Base-by-base conservation (phyloP, 495 filamentous ascomycete species). In the Aeminium ludgeri region DNA sequence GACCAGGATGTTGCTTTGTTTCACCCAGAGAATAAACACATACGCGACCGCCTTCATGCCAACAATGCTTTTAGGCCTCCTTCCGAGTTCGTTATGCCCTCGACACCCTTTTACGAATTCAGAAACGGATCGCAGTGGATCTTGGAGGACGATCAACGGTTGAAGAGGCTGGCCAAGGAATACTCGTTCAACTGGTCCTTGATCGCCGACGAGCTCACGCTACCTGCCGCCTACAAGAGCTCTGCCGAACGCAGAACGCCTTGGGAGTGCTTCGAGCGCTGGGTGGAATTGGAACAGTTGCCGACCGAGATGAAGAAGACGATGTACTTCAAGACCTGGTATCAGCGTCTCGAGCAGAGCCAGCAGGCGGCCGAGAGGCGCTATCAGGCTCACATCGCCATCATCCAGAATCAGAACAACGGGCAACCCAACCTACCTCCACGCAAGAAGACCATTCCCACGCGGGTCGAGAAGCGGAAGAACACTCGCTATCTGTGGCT, bases 231-330 rank as follows among this genome's bases (percentile, higher is more conserved):
- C 23, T 91, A 79, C 53, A 73, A 77, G 17, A 86, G 87, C 35
- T 80, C 81, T 11, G 73, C 83, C 10, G 91, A 95, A 53, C 74
- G 89, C 40, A 72, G 89, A 36, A 96, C 91, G 2, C 86, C 89
- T 4, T 97, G 89, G 89, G 89, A 97, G 61, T 97, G 89, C 54
- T 97, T 96, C 52, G 89, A 97, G 56, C 75, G 91, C 29, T 96
- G 87, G 85, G 74, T 93, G 12, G 73, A 77, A 40, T 63, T 96
- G 8, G 89, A 95, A 61, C 84, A 84, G 4, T 60, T 93, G 28
- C 86, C 86, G 13, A 72, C 73, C 30, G 89, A 97, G 41, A 89
- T 95, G 80, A 74, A 73, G 18, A 91, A 93, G 60, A 91, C 80
- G 3, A 80, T 79, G 29, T 96, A 94, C 55, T 96, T 94, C 67